Evolutionary conservation across 208 protist species (phyloP).

Genomic region (Angomonas deanei): DNA sequence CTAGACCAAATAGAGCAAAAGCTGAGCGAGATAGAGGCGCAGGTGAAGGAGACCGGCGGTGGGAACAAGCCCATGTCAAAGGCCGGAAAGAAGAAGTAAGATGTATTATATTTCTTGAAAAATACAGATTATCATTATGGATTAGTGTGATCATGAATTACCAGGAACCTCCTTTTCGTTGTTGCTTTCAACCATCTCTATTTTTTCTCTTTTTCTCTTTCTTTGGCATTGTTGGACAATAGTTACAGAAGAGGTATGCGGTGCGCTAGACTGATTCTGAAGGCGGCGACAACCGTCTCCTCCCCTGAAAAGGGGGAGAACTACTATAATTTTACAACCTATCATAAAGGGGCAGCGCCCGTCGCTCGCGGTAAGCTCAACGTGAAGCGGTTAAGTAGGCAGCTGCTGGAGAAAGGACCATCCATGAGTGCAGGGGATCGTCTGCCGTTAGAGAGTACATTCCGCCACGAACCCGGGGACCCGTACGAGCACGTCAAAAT

Average conservation of each 20-base stretch:
- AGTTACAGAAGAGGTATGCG: too few relatives aligned
- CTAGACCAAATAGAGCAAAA: conserved; percentile 75
- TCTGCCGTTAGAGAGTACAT: not conserved
- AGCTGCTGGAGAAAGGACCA: not conserved
- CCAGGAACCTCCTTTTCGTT: not conserved
- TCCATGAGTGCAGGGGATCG: not conserved
- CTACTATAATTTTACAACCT: conserved; percentile 33
- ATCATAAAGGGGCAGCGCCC: not conserved
- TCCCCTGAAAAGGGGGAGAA: not conserved
- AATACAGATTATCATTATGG: not conserved
- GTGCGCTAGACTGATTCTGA: too few relatives aligned
- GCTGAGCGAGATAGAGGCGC: conserved; percentile 64
- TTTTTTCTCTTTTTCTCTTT: too few relatives aligned
- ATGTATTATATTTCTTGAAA: conserved; percentile 9
- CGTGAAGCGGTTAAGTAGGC: not conserved
- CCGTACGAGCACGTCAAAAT: conserved; percentile 36
- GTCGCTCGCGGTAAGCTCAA: not conserved
- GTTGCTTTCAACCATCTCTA: too few relatives aligned
- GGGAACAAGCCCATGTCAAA: conserved; percentile 21
- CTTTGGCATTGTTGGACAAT: too few relatives aligned
- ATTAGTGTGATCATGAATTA: too few relatives aligned
- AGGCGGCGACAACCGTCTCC: too few relatives aligned
- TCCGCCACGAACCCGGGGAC: conserved; percentile 19
- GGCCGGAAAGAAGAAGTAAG: conserved; percentile 36
- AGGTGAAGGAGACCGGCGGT: conserved; percentile 34